These are phyloP conservation scores for Russula abietina DNA, from an alignment of 768 basidiomycete genomes.

Conservation along the genomic window DNA sequence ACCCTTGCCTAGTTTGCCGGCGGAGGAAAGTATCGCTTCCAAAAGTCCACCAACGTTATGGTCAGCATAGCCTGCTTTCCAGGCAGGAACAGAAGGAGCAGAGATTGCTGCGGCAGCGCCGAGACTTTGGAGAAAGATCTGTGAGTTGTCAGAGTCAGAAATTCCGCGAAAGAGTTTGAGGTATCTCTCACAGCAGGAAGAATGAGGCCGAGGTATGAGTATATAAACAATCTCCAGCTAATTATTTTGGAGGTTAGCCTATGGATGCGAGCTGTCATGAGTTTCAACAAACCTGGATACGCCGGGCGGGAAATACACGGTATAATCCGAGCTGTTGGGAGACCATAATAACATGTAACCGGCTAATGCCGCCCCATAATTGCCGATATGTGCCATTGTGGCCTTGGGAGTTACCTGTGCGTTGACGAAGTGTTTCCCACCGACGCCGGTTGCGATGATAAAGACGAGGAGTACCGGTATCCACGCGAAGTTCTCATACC, in stretches of 20 bases:
- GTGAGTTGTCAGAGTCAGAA: neutral
- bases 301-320: conserved; percentile 56
- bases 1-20: conserved; percentile 57
- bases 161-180: conserved; percentile 7
- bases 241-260: neutral
- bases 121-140: conserved; percentile 45
- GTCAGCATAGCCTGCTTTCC: conserved; percentile 47
- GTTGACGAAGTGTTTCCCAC: conserved; percentile 59
- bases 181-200: conserved; percentile 48
- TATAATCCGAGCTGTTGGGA: conserved; percentile 64
- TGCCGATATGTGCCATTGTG: conserved; percentile 47
- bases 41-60: conserved; percentile 60
- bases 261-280: too few relatives aligned
- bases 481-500: conserved; percentile 76
- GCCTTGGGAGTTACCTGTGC: conserved; percentile 44
- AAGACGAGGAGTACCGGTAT: conserved; percentile 69
- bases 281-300: conserved; percentile 45
- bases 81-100: conserved; percentile 49
- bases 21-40: conserved; percentile 55
- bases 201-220: conserved; percentile 59
- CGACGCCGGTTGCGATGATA: conserved; percentile 61
- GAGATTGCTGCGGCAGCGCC: conserved; percentile 65
- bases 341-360: conserved; percentile 67
- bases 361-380: conserved; percentile 62
- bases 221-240: conserved; percentile 59